Evolutionary conservation across 192 early-diverging fungal genomes (phyloP), one percentile per base, ranked within the genome.

Genomic region (Pilobolus umbonatus): DNA sequence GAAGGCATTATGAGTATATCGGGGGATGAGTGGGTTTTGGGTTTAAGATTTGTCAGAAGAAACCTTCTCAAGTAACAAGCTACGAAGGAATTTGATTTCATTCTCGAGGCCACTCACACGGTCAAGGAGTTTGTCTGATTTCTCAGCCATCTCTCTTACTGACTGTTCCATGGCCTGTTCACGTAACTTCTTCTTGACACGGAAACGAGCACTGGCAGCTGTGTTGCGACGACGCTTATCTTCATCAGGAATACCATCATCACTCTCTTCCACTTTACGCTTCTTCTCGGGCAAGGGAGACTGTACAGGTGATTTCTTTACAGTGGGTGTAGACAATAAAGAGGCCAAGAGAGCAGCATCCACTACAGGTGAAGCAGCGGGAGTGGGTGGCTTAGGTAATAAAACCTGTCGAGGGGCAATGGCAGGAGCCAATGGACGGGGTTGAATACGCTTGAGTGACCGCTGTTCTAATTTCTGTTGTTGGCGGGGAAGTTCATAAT

Each of bases 181-280:
- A 35, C 89, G 83, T 70, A 86, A 60, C 81, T 96, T 96, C 75
- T 96, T 98, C 80, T 95, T 94, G 49, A 89, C 79, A 15, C 96
- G 80, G 84, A 98, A 98, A 10, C 96, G 80, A 17, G 94, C 94
- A 12, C 89, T 92, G 14, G 96, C 96, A 17, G 85, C 93, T 4
- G 94, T 98, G 79, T 98, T 98, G 40, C 94, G 85, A 26, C 84
- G 75, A 46, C 95, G 82, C 78, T 98, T 98, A 72, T 98, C 93
- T 48, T 86, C 88, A 55, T 88, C 81, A 15, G 79, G 80, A 2
- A n/a, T n/a, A n/a, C n/a, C n/a, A n/a, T 71, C 67, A 22, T 45
- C 42, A 12, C 11, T 6, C 14, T 68, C 47, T 29, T 51, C 25
- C 25, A 30, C 43, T 2, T 44, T 59, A 51, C 7, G 24, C 28